Base-by-base conservation (phyloP, 495 filamentous ascomycete genomes). In the Mytilinidion resinicola region DNA sequence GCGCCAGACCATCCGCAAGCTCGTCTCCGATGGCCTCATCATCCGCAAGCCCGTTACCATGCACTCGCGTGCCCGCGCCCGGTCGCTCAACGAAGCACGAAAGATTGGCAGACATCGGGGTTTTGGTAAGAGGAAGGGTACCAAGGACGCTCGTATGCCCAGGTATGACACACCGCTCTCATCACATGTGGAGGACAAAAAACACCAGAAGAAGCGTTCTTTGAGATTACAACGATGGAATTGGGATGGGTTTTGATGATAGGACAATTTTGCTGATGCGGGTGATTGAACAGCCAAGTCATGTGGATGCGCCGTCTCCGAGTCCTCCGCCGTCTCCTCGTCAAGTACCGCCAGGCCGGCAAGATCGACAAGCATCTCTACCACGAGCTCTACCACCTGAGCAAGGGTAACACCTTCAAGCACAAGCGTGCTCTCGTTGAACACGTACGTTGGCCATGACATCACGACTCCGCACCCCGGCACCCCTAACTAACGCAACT, bases 381-480 rank as follows among this genome's bases (percentile, higher is more conserved):
- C 85, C 93, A 99, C 83, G 89, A 96, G 81, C 90, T 99, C 64
- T 99, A 99, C 83, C 91, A 96, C 77, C 80, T 95, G 70, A 88
- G 86, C 86, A 99, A 99, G 91, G 93, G 93, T 95, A 99, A 99
- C 85, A 92, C 93, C 75, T 99, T 99, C 87, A 99, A 99, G 90
- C 93, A 99, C 87, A 99, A 96, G 90, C 87, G 93, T 73, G 93
- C 89, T 64, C 85, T 99, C 67, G 90, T 99, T 74, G 93, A 99
- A 82, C 93, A 98, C 81, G 93, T 98, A 89, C 73, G 93, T 90
- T 20, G 56, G 9, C 39, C 56, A 69, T 70, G 65, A 68, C 65
- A 68, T 73, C 69, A 69, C 62, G 44, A 62, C 47, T 51, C 37
- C 14, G 50, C 53, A 34, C n/a, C 48, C 43, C 51, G 33, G 8